Base-by-base conservation (phyloP, 495 filamentous ascomycete genomes). In the Aspergillus indologenus region DNA sequence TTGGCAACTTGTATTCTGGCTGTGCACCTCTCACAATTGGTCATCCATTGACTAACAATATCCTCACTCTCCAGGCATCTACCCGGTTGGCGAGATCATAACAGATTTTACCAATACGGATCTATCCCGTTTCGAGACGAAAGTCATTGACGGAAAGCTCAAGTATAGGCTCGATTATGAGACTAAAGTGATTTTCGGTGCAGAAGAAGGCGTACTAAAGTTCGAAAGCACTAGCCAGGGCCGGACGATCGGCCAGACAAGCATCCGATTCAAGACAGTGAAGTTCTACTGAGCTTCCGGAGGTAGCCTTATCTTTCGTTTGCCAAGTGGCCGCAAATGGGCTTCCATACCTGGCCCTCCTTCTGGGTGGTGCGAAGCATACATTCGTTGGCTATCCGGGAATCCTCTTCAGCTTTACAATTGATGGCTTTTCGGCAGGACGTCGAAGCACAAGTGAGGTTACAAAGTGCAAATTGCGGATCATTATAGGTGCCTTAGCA, bases 191-290 rank as follows among this genome's bases (percentile, higher is more conserved):
- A 42, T 23, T 6, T 56, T 61, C 20, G 59, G 47, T 2, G 21
- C 59, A 1, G 18, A 31, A 15, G 59, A 61, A 5, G 59, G 59
- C 3, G 47, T 56, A 1, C 22, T 61, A n/a, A 61, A 56, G 8
- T 61, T 53, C 24, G 48, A 53, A 21, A 42, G 45, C n/a, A 17
- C 15, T 12, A 17, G 22, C 22, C 21, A 23, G 2, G 47, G 17
- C 22, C 7, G 34, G 19, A 40, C 43, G 5, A 43, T 54, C 23
- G 53, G 53, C 6, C 3, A 54, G 23, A 40, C 53, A 15, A 44
- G 51, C 43, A 9, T 24, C 22, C 12, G 44, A 17, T 24, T 49
- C 22, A 12, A 52, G n/a, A 15, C 34, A 6, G 26, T 29, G 26
- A 29, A 29, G 3, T 29, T 9, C 26, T 29, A 29, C 26, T 29